Conservation (phyloP, 306 rosid genomes). For the Mucuna pruriens region DNA sequence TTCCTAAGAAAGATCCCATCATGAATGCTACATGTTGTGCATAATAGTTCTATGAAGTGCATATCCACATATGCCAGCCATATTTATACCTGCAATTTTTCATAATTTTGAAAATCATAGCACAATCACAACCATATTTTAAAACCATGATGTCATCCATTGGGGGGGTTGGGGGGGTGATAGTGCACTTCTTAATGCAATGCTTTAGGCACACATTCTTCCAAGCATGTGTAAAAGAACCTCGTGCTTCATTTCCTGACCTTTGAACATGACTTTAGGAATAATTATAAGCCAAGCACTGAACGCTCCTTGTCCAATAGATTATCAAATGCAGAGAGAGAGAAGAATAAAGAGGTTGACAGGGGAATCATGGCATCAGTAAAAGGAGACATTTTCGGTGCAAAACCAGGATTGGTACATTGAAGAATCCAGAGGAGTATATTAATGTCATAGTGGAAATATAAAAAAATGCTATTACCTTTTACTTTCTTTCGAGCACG, state of each 20-base stretch:
- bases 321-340: constrained; percentile 10
- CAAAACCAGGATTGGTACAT: constrained; percentile 6
- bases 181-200: neutral
- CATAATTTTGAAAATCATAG: neutral
- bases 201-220: neutral
- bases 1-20: neutral
- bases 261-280: constrained; percentile 37
- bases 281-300: neutral
- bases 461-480: neutral
- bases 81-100: neutral
- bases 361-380: constrained; percentile 7
- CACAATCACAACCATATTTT: neutral
- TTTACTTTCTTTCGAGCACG: neutral
- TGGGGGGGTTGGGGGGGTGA: neutral
- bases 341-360: constrained; percentile 29
- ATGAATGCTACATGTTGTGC: neutral
- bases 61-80: neutral
- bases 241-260: constrained; percentile 29
- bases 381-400: constrained; percentile 35
- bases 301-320: neutral
- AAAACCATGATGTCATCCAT: neutral
- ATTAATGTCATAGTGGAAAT: neutral
- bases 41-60: neutral
- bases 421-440: neutral
- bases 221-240: constrained; percentile 2